phyloP scores from a whole-genome alignment of 2,329 filamentous ascomycete genomes.

The Sporothrix humicola region DNA sequence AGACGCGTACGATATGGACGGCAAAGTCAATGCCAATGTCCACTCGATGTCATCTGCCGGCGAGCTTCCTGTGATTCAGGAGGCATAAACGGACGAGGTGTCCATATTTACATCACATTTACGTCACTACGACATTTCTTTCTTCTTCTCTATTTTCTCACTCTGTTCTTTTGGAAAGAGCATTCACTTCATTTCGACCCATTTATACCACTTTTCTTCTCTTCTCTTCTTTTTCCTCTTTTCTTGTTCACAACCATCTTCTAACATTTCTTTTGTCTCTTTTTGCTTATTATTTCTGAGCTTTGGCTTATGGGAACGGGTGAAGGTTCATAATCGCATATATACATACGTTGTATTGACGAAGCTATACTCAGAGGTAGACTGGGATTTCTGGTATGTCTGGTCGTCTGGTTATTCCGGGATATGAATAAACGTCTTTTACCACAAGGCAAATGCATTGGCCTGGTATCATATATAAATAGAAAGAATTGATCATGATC shows the following conservation, averaged over 20 bases:
- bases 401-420: neutral
- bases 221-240: neutral
- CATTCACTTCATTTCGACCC: constrained; percentile 17
- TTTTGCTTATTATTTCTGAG: neutral
- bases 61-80: constrained; percentile 33
- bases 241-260: neutral
- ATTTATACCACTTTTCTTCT: neutral
- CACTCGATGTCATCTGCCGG: neutral
- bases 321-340: constrained; percentile 16
- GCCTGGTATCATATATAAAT: constrained; percentile 4
- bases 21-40: neutral
- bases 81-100: constrained; percentile 16
- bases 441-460: constrained; percentile 44
- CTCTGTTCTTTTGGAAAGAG: constrained; percentile 8
- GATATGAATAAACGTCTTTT: constrained; percentile 30
- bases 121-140: neutral
- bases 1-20: neutral
- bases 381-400: too few relatives aligned
- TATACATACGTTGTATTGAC: neutral
- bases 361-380: neutral
- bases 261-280: neutral
- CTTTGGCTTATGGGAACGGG: neutral
- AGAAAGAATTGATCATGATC: neutral
- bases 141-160: neutral
- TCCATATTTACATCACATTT: neutral